phyloP scores from a whole-genome alignment of 225 moss, liverwort and hornwort genomes.

The Takakia lepidozioides region DNA sequence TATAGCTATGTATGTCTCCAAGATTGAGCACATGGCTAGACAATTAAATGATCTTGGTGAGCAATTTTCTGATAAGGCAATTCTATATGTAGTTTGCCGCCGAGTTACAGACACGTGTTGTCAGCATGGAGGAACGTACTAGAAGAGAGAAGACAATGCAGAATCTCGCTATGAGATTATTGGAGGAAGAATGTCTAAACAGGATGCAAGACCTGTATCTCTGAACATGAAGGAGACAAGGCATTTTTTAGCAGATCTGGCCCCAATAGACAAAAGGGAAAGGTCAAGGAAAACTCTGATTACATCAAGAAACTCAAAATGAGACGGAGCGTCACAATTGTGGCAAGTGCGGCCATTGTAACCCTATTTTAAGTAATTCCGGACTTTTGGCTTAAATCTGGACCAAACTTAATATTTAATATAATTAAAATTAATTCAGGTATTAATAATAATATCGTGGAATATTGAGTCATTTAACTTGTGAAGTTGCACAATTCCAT shows the following conservation, averaged over 20 bases:
- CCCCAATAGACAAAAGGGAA: no score
- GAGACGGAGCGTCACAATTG: background rate
- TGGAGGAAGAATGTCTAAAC: conserved; percentile 1
- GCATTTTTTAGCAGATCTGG: background rate
- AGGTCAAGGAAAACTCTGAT: background rate
- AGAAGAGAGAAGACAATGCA: background rate
- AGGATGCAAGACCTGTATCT: background rate
- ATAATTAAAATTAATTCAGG: no score
- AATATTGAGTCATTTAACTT: no score
- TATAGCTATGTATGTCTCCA: background rate
- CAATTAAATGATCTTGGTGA: background rate
- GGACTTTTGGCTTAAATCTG: no score
- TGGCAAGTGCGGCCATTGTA: background rate
- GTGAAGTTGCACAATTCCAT: no score
- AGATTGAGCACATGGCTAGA: background rate
- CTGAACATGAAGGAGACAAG: background rate
- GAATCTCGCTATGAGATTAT: background rate
- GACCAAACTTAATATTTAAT: no score
- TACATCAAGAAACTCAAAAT: background rate
- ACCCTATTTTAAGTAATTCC: no score
- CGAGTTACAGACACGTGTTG: no score
- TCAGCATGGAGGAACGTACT: no score
- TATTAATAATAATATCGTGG: no score
- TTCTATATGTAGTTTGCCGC: background rate
- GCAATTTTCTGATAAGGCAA: background rate